Evolutionary conservation across 129 eudicot species (phyloP).

Genomic region (Tanacetum coccineum): DNA sequence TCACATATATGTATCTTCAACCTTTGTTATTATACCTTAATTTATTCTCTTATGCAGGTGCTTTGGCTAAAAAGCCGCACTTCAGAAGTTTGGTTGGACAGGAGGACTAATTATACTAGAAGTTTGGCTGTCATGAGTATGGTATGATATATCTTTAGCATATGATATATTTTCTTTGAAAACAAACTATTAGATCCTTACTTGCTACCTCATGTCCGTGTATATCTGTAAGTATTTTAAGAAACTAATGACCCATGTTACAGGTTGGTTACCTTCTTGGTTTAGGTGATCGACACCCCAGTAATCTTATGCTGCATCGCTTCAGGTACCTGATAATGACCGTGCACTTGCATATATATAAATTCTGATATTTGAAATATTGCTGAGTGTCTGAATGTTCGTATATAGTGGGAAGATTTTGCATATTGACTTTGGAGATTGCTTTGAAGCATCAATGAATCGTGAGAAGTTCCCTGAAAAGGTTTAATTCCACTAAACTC

Average conservation of each 20-base stretch:
- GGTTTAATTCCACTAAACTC: conserved; percentile 30
- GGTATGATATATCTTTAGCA: conserved; percentile 43
- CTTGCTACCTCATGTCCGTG: background rate
- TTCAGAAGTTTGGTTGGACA: conserved; percentile 94
- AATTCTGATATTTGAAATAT: conserved; percentile 11
- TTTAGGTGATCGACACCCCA: conserved; percentile 98
- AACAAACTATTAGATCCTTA: background rate
- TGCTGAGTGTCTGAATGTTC: background rate
- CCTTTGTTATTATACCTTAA: conserved; percentile 7
- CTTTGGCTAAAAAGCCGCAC: conserved; percentile 98
- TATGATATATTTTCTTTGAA: background rate
- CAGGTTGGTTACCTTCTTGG: conserved; percentile 99
- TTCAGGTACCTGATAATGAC: conserved; percentile 50
- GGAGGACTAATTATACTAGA: conserved; percentile 97
- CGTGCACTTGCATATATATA: conserved; percentile 3
- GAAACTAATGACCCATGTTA: conserved; percentile 12
- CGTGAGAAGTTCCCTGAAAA: conserved; percentile 99
- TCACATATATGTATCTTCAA: background rate
- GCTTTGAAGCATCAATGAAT: conserved; percentile 99
- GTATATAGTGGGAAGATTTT: conserved; percentile 84
- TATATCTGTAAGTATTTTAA: background rate
- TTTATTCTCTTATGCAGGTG: conserved; percentile 46
- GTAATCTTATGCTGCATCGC: conserved; percentile 98
- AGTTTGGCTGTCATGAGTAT: conserved; percentile 99
- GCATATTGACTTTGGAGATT: conserved; percentile 99